Evolutionary conservation across 495 filamentous ascomycete species (phyloP).

Genomic region (Penicillium parvum): DNA sequence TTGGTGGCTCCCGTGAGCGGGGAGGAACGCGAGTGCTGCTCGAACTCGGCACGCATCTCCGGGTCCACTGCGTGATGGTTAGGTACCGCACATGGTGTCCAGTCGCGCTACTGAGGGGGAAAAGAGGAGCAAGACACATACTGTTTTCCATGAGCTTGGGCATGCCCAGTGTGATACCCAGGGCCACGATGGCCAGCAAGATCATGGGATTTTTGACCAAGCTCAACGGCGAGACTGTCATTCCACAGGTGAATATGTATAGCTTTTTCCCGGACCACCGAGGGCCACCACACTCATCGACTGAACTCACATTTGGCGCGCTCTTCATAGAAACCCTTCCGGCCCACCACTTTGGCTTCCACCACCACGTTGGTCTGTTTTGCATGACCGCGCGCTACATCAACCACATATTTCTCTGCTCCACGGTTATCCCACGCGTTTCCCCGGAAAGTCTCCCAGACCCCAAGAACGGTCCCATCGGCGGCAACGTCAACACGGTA

Average conservation of each 20-base stretch:
- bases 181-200: slow-evolving; percentile 73
- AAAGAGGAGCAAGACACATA: slow-evolving; percentile 43
- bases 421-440: slow-evolving; percentile 85
- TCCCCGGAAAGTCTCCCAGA: slow-evolving; percentile 83
- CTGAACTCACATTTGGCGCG: slow-evolving; percentile 66
- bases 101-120: too few relatives aligned
- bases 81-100: background rate
- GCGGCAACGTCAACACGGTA: slow-evolving; percentile 69
- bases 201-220: slow-evolving; percentile 95
- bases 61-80: slow-evolving; percentile 73
- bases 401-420: slow-evolving; percentile 45
- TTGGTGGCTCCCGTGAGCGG: slow-evolving; percentile 50
- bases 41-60: slow-evolving; percentile 87
- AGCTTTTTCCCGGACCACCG: too few relatives aligned
- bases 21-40: slow-evolving; percentile 76
- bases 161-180: slow-evolving; percentile 81
- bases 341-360: slow-evolving; percentile 56
- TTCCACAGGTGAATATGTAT: slow-evolving; percentile 2
- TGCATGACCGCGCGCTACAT: slow-evolving; percentile 12
- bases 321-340: slow-evolving; percentile 70
- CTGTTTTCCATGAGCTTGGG: slow-evolving; percentile 94
- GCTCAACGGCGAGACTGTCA: slow-evolving; percentile 53
- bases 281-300: too few relatives aligned
- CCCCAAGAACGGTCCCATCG: slow-evolving; percentile 44
- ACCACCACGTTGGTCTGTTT: slow-evolving; percentile 40